A percentile compares a stretch with the other conserved stretches of the same genome.
Conservation (phyloP, 352 stramenopile species). For the Phytophthora citrophthora region DNA sequence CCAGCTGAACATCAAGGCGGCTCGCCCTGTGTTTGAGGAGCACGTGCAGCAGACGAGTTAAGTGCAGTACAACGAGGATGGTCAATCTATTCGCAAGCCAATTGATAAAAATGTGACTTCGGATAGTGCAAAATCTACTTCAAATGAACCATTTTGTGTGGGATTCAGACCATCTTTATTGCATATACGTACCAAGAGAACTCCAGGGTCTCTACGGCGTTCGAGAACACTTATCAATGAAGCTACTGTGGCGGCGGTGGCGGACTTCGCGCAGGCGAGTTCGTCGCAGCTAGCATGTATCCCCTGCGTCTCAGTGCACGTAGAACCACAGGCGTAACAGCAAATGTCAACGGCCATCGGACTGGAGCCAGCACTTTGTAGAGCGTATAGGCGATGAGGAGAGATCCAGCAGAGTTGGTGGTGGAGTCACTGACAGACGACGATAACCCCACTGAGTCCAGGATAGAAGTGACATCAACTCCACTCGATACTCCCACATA, state of each 20-base stretch:
- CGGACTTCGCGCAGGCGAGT: constrained; percentile 24
- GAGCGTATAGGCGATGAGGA: constrained; percentile 83
- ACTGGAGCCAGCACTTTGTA: constrained; percentile 84
- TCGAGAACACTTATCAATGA: constrained; percentile 13
- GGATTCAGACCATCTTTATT: constrained; percentile 23
- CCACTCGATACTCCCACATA: constrained; percentile 76
- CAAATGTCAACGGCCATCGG: constrained; percentile 84
- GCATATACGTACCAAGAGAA: constrained; percentile 8
- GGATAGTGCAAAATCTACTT: constrained; percentile 14
- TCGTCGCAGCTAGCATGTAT: constrained; percentile 66
- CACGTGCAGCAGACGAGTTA: constrained; percentile 95
- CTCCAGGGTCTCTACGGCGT: constrained; percentile 12
- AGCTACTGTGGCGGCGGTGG: constrained; percentile 25
- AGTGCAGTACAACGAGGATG: neutral
- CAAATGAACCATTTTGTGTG: constrained; percentile 19
- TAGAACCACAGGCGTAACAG: constrained; percentile 78
- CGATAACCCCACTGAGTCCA: constrained; percentile 56
- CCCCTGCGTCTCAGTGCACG: constrained; percentile 70
- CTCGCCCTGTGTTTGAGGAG: constrained; percentile 95
- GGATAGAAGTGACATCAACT: constrained; percentile 63
- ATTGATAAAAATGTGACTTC: too few relatives aligned
- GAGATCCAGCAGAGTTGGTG: constrained; percentile 70
- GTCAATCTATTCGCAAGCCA: neutral
- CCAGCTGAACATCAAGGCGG: constrained; percentile 97
- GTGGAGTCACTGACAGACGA: constrained; percentile 46